These are phyloP conservation scores for Diutina ranongensis DNA, from an alignment of 1,139 yeast genomes.

Conservation along the genomic window DNA sequence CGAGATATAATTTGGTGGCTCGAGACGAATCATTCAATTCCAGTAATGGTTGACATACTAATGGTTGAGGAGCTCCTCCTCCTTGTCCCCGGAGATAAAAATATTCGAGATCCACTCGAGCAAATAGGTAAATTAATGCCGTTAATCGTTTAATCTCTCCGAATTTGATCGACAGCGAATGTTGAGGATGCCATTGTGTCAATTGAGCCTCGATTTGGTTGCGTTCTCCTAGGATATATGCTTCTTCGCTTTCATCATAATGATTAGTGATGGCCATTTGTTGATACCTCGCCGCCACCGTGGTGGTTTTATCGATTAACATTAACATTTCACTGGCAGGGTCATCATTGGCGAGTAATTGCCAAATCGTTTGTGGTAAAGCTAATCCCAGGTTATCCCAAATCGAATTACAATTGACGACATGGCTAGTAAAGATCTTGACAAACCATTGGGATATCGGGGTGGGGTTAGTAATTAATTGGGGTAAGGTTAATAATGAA, in stretches of 20 bases:
- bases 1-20: neutral
- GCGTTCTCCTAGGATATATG: neutral
- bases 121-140: neutral
- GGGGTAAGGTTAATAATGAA: neutral
- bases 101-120: neutral
- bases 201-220: conserved; percentile 3
- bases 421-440: neutral
- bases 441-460: neutral
- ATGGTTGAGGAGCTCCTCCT: neutral
- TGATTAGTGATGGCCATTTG: neutral
- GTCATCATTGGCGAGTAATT: neutral
- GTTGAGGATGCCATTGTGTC: neutral
- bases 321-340: neutral
- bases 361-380: neutral
- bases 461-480: neutral
- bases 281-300: neutral
- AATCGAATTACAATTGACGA: neutral
- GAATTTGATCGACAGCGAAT: neutral
- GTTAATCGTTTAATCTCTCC: neutral
- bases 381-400: neutral
- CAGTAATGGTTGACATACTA: neutral
- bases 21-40: neutral
- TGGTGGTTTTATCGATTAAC: neutral
- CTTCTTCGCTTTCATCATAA: neutral
- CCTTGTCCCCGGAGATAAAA: neutral